These are phyloP conservation scores for Ceriops tagal DNA, from an alignment of 345 rosid genomes.

Conservation along the genomic window DNA sequence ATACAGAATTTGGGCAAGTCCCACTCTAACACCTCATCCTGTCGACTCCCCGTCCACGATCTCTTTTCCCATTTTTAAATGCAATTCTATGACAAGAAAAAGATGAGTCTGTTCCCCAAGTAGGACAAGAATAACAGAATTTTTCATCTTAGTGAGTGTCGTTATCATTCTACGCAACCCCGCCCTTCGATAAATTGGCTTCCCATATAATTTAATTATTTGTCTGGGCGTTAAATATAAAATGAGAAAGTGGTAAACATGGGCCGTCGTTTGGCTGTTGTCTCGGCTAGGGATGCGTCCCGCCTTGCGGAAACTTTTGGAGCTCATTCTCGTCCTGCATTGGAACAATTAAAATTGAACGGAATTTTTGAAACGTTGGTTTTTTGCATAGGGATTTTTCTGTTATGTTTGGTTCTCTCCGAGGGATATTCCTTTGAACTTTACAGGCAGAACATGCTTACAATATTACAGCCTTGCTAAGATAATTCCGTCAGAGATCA, in stretches of 20 bases:
- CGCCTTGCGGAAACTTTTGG: conserved; percentile 23
- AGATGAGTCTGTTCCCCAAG: not conserved
- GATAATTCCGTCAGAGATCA: too few relatives aligned
- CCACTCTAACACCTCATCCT: too few relatives aligned
- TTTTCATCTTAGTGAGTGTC: conserved; percentile 42
- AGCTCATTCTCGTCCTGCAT: conserved; percentile 27
- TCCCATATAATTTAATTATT: conserved; percentile 5
- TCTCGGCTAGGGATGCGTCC: conserved; percentile 26
- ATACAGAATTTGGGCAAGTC: too few relatives aligned
- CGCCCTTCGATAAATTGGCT: not conserved
- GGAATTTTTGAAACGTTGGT: conserved; percentile 28
- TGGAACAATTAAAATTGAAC: conserved; percentile 4
- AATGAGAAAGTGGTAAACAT: not conserved
- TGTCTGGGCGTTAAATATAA: not conserved
- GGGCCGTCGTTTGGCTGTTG: conserved; percentile 51
- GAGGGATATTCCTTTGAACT: conserved; percentile 46
- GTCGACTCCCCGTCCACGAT: too few relatives aligned
- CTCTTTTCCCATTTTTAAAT: too few relatives aligned
- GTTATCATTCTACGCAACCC: conserved; percentile 12
- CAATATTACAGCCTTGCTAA: not conserved
- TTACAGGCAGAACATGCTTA: conserved; percentile 23
- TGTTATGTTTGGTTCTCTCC: conserved; percentile 35
- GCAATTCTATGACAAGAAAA: not conserved
- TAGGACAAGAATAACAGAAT: conserved; percentile 9
- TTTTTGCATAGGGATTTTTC: conserved; percentile 27